A percentile compares a stretch with the other conserved stretches of the same genome.
phyloP scores from a whole-genome alignment of 345 rosid species.

The Hirschfeldia incana region DNA sequence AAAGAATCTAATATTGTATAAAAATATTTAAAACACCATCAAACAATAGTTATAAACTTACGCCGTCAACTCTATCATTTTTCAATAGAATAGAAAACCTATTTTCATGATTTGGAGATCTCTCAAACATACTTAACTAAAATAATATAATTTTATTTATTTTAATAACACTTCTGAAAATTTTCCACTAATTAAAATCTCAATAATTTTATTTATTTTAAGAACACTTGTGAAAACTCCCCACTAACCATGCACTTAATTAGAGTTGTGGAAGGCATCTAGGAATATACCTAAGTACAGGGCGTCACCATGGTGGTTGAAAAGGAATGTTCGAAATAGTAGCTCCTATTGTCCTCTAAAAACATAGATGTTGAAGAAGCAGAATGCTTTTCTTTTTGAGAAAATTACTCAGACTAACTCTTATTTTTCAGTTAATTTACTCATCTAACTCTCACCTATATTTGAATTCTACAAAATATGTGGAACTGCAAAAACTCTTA shows the following conservation, averaged over 20 bases:
- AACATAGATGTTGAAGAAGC: background rate
- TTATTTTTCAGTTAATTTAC: background rate
- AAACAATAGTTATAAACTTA: background rate
- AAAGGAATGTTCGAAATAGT: background rate
- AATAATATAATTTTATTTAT: no score
- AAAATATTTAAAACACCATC: background rate
- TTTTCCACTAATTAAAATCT: no score
- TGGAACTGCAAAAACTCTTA: background rate
- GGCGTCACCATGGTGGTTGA: background rate
- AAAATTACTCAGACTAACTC: no score
- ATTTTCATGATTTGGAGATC: background rate
- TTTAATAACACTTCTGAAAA: no score
- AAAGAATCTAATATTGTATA: conserved; percentile 9
- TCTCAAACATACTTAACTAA: background rate
- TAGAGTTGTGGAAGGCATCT: background rate
- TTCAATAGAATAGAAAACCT: background rate
- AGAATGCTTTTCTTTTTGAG: background rate
- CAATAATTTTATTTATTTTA: no score
- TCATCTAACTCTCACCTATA: background rate
- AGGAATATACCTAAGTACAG: background rate
- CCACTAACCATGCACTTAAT: background rate
- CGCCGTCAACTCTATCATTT: background rate
- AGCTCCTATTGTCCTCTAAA: background rate
- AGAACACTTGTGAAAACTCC: background rate
- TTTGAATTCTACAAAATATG: background rate